Base-by-base conservation (phyloP, 768 basidiomycete genomes). In the Podaxis carcinomalis region DNA sequence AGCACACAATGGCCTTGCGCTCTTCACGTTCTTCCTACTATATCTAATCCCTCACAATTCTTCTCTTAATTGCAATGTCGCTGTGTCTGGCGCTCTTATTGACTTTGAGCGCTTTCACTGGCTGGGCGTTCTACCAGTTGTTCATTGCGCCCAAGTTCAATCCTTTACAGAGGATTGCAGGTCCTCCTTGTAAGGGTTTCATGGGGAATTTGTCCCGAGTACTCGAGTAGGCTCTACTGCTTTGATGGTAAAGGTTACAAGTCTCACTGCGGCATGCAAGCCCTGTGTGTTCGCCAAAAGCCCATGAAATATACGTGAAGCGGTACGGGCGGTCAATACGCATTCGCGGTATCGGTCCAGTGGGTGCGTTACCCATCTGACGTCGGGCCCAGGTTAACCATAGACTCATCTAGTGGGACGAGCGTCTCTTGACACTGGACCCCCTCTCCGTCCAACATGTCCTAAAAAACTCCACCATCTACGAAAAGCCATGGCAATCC, bases 401-500 rank as follows among this genome's bases (percentile, higher is more conserved):
- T 28, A 35, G 5, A 14, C 21, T 49, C 40, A 21, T 7, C 51
- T 51, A 93, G 90, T 90, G 87, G 84, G 91, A 90, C 62, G 80
- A 85, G 44, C 86, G 94, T 37, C 82, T 96, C 1, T 77, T 93
- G 57, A 91, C 92, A 0, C 77, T 93, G 46, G 94, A 96, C 68
- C 90, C 93, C 4, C 70, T 82, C 23, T 88, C 93, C 0, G 70
- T 95, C 35, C 72, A 80, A 10, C 86, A 95, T 68, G 80, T 96
- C 40, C 75, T 95, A 53, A 87, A 88, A 67, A 83, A 92, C 59
- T 78, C 85, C 13, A 77, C 80, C 42, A 77, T 86, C 39, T 94
- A 92, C 68, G 88, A 92, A 69, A 96, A 96, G 70, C 92, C 94
- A 9, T 88, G 84, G 82, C 85, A 86, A 63, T 89, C 92, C 1